A percentile compares a stretch with the other conserved stretches of the same genome.
Evolutionary conservation across 2,329 filamentous ascomycete genomes (phyloP).

Genomic region (Ophiosphaerella korrae): DNA sequence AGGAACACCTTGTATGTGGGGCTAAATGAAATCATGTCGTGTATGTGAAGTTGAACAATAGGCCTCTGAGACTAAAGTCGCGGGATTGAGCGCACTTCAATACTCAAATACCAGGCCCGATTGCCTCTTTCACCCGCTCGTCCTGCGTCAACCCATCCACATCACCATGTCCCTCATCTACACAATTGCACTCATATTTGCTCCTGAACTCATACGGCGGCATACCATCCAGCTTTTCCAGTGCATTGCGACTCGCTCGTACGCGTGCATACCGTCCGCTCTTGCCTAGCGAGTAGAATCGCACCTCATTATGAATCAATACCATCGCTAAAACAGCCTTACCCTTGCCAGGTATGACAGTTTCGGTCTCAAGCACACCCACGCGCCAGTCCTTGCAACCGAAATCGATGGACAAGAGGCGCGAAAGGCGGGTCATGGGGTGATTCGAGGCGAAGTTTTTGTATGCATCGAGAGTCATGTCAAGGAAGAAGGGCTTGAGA

Average conservation of each 20-base stretch:
- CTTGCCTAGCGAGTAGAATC: conserved; percentile 65
- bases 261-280: conserved; percentile 77
- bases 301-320: conserved; percentile 73
- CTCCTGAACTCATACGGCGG: conserved; percentile 63
- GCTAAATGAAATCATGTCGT: too few species aligned
- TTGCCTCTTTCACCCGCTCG: conserved; percentile 20
- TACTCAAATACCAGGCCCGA: conserved; percentile 22
- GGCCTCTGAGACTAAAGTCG: too few species aligned
- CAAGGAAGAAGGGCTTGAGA: conserved; percentile 77
- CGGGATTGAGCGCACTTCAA: too few species aligned
- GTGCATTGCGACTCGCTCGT: conserved; percentile 64
- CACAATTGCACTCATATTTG: conserved; percentile 69
- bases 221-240: conserved; percentile 58
- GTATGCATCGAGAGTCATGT: conserved; percentile 75
- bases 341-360: conserved; percentile 53
- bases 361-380: conserved; percentile 42
- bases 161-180: conserved; percentile 16
- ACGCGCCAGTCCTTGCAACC: conserved; percentile 66
- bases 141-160: conserved; percentile 6
- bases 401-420: conserved; percentile 67
- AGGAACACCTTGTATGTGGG: too few species aligned
- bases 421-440: conserved; percentile 73
- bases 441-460: conserved; percentile 87
- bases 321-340: conserved; percentile 69
- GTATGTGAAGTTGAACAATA: too few species aligned